A percentile compares a stretch with the other conserved stretches of the same genome.
These are phyloP conservation scores for Neonectria ditissima DNA, from an alignment of 2,329 filamentous ascomycete genomes.

Conservation along the genomic window DNA sequence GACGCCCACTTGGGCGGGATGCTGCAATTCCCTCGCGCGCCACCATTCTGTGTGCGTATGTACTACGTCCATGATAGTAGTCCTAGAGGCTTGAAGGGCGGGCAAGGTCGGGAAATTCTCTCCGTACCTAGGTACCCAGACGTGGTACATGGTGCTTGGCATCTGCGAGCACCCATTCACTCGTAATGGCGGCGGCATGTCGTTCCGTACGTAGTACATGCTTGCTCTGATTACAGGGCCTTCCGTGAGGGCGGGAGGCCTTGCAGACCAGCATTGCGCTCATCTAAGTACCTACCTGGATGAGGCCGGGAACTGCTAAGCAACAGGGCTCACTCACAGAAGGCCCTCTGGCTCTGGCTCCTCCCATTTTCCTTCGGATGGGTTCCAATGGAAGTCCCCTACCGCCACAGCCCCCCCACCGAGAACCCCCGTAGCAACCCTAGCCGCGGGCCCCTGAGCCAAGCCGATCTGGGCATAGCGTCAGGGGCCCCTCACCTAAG, in stretches of 20 bases:
- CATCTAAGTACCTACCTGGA: background rate
- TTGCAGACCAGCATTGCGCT: background rate
- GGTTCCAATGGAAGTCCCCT: background rate
- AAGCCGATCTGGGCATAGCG: constrained; percentile 33
- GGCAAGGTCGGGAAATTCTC: background rate
- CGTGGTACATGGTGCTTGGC: background rate
- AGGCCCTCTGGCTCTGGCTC: background rate
- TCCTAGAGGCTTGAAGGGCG: background rate
- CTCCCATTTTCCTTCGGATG: background rate
- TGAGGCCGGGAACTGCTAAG: background rate
- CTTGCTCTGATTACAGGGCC: background rate
- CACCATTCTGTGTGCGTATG: background rate
- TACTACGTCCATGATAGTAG: background rate
- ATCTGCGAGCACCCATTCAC: background rate
- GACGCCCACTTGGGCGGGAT: background rate
- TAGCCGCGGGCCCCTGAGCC: constrained; percentile 35
- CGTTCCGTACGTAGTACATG: background rate
- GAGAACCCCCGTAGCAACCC: background rate
- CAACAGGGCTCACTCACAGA: background rate
- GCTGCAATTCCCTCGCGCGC: background rate
- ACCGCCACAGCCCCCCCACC: constrained; percentile 4
- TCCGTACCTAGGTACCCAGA: background rate
- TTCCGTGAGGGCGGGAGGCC: background rate
- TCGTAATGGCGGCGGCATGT: background rate
- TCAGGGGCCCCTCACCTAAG: constrained; percentile 33